Evolutionary conservation across 2,329 filamentous ascomycete genomes (phyloP).

Genomic region (Verticillium dahliae): DNA sequence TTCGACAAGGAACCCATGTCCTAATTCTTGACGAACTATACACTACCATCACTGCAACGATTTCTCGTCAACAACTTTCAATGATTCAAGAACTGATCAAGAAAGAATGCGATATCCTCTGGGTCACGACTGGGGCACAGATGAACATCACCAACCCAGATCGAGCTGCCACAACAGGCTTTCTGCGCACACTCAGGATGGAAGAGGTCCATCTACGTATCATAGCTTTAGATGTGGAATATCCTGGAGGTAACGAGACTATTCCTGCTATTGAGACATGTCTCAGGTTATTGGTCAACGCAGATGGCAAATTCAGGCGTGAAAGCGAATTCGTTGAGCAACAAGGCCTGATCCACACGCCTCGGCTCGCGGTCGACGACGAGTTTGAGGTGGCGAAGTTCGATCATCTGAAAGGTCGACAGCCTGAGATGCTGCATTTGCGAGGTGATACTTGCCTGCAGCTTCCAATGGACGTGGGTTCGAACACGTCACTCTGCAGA

Average conservation of each 20-base stretch:
- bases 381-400: slow-evolving; percentile 1
- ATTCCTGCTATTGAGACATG: neutral
- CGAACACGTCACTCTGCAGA: neutral
- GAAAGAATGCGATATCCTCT: slow-evolving; percentile 13
- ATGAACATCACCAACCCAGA: slow-evolving; percentile 14
- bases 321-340: slow-evolving; percentile 20
- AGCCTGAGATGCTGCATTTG: neutral
- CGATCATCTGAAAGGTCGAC: neutral
- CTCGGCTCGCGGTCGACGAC: neutral
- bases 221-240: slow-evolving; percentile 3
- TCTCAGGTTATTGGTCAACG: neutral
- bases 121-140: slow-evolving; percentile 18
- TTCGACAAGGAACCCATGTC: neutral
- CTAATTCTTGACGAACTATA: slow-evolving; percentile 4
- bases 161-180: slow-evolving; percentile 6
- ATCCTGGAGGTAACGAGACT: neutral
- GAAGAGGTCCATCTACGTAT: neutral
- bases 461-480: neutral
- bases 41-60: slow-evolving; percentile 2
- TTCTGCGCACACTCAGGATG: neutral
- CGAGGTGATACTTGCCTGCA: neutral
- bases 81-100: slow-evolving; percentile 13
- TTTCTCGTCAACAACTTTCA: slow-evolving; percentile 12
- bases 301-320: neutral
- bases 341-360: slow-evolving; percentile 14